Evolutionary conservation across 805 yeast species (phyloP).

Genomic region (Suhomyces kilbournensis): DNA sequence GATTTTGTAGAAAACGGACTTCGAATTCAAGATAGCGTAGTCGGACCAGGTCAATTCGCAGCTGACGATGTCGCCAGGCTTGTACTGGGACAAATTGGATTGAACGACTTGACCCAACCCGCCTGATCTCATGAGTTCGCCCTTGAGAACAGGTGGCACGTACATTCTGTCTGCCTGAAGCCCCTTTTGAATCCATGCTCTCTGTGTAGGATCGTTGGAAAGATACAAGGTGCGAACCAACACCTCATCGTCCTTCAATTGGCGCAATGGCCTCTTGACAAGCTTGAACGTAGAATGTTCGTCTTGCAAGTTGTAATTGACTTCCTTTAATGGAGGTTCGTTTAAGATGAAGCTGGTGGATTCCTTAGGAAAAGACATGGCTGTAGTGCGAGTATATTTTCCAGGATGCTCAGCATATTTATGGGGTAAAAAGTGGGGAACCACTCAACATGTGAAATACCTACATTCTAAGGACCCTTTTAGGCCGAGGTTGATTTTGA

Average conservation of each 20-base stretch:
- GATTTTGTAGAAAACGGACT: conserved; percentile 25
- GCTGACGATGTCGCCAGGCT: conserved; percentile 43
- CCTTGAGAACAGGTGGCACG: conserved; percentile 37
- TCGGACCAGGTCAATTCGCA: conserved; percentile 48
- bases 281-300: conserved; percentile 31
- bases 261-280: conserved; percentile 11
- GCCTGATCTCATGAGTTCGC: conserved; percentile 42
- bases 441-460: background rate
- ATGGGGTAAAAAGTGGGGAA: background rate
- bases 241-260: conserved; percentile 23
- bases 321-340: conserved; percentile 16
- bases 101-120: conserved; percentile 52
- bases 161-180: conserved; percentile 23
- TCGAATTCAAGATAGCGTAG: conserved; percentile 34
- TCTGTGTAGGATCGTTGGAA: conserved; percentile 37
- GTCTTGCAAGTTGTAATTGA: conserved; percentile 17
- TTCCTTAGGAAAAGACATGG: conserved; percentile 9
- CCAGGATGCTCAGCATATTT: background rate
- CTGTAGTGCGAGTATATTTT: background rate
- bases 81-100: conserved; percentile 39
- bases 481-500: no score
- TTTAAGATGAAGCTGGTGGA: conserved; percentile 14
- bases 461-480: no score
- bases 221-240: conserved; percentile 25
- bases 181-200: conserved; percentile 34